Percentiles rank a stretch among this genome's conserved stretches.
Evolutionary conservation across 2,329 filamentous ascomycete species (phyloP).

Genomic region (Tolypocladium ovalisporum): DNA sequence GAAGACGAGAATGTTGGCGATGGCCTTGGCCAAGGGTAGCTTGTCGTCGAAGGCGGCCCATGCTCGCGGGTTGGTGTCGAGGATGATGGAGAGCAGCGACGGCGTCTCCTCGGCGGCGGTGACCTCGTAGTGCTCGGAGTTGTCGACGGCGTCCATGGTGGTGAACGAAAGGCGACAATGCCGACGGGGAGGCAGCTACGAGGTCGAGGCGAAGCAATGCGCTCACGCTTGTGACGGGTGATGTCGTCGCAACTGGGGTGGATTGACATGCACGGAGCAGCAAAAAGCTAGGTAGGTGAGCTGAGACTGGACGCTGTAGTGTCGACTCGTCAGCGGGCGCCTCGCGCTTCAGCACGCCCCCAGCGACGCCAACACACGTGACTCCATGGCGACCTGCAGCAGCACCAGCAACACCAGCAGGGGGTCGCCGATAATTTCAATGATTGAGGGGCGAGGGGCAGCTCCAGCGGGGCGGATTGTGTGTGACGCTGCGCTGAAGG

Average conservation of each 20-base stretch:
- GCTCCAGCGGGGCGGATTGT: not conserved
- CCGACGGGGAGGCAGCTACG: conserved; percentile 18
- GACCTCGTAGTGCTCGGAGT: conserved; percentile 50
- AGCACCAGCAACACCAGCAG: no score
- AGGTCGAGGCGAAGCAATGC: conserved; percentile 11
- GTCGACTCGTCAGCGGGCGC: not conserved
- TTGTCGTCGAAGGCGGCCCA: conserved; percentile 69
- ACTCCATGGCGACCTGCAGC: not conserved
- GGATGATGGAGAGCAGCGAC: conserved; percentile 78
- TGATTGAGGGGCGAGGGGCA: no score
- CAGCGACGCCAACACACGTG: not conserved
- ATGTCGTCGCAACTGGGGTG: not conserved
- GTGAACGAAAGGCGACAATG: conserved; percentile 3
- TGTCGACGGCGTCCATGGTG: conserved; percentile 44
- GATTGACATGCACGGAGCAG: not conserved
- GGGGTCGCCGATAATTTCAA: no score
- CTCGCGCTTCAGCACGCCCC: not conserved
- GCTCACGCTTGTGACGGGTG: not conserved
- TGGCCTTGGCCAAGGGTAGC: conserved; percentile 70
- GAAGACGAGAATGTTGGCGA: conserved; percentile 88
- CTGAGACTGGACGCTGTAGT: not conserved
- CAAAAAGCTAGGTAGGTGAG: not conserved
- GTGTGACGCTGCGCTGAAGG: not conserved
- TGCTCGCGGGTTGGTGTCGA: conserved; percentile 94
- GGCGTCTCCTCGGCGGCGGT: conserved; percentile 48